Evolutionary conservation across 176 grass and related monocot genomes (phyloP), one percentile per base, ranked within the genome.

Genomic region (Areca catechu): DNA sequence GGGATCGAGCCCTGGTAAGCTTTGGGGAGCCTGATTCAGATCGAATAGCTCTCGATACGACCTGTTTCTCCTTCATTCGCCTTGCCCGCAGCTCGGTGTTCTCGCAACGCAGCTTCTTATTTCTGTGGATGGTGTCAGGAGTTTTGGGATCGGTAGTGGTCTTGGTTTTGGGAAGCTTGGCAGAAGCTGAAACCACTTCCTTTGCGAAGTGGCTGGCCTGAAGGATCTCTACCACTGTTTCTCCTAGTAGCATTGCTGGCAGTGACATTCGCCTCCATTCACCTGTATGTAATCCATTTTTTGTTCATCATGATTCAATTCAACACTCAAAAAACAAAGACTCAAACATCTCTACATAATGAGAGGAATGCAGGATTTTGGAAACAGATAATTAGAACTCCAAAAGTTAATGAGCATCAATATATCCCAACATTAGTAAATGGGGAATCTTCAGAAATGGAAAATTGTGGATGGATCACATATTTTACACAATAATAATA

Each of bases 11-110:
- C 23, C 80, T 71, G 6, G 55, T 56, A 10, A 58, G 76, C 7
- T 58, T 65, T 16, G 83, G 86, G 37, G 92, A 88, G 58, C 27
- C 56, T 15, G 50, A 71, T 15, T 96, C 80, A 5, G 62, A 47
- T 2, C 27, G 61, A 7, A 57, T 57, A 30, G 66, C 47, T 43
- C 60, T 62, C 4, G 55, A 61, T 50, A 76, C 80, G 37, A 71
- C 81, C 66, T 92, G 81, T 73, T 97, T 97, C 76, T 97, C 93
- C 57, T 72, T 87, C 24, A 68, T 77, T 14, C 87, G 81, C 64
- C 76, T 82, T 12, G 75, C 71, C 0, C 76, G 74, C 48, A 91
- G 57, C 22, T 78, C 78, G 5, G 77, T 75, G 7, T 49, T 49
- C 51, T 91, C 83, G 7, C 7, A 3, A 20, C 22, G 51, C 3